Percentiles rank a stretch among this genome's conserved stretches.
Evolutionary conservation across 805 yeast species (phyloP).

Genomic region (Wickerhamiella shivajii): DNA sequence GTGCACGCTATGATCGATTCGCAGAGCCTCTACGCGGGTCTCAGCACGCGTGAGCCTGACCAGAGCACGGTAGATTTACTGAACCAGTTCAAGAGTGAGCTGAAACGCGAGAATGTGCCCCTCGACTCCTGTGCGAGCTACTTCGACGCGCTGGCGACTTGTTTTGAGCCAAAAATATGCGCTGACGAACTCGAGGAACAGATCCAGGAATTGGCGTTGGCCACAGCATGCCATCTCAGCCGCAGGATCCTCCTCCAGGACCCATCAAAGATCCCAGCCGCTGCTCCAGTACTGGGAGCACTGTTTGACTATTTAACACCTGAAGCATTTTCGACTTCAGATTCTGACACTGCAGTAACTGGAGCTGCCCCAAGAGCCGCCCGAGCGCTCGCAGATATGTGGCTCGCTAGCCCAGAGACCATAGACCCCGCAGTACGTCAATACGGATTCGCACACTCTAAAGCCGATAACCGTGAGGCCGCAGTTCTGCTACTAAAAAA

Average conservation of each 20-base stretch:
- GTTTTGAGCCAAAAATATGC: slow-evolving; percentile 6
- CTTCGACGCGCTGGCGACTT: slow-evolving; percentile 19
- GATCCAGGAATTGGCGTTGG: slow-evolving; percentile 24
- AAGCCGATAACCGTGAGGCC: slow-evolving; percentile 17
- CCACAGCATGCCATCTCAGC: slow-evolving; percentile 32
- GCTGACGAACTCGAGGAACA: slow-evolving; percentile 8
- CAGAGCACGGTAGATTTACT: slow-evolving; percentile 8
- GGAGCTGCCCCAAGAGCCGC: slow-evolving; percentile 10
- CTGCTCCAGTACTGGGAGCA: slow-evolving; percentile 24
- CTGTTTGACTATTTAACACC: slow-evolving; percentile 19
- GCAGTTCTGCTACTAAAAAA: slow-evolving; percentile 17
- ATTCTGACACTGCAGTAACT: too few species aligned
- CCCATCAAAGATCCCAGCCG: slow-evolving; percentile 21
- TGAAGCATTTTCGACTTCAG: too few species aligned
- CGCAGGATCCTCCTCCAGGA: slow-evolving; percentile 31
- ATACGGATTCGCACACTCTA: slow-evolving; percentile 20
- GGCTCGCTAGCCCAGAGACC: slow-evolving; percentile 26
- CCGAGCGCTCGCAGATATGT: slow-evolving; percentile 23
- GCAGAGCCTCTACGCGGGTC: too few species aligned
- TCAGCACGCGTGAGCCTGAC: too few species aligned
- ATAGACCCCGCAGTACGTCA: slow-evolving; percentile 23
- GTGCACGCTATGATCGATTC: too few species aligned
- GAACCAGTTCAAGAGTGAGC: slow-evolving; percentile 15
- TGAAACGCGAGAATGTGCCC: slow-evolving; percentile 14
- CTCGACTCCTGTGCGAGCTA: slow-evolving; percentile 12